phyloP scores from a whole-genome alignment of 228 moss, liverwort and hornwort genomes.

The Sphagnum fallax region DNA sequence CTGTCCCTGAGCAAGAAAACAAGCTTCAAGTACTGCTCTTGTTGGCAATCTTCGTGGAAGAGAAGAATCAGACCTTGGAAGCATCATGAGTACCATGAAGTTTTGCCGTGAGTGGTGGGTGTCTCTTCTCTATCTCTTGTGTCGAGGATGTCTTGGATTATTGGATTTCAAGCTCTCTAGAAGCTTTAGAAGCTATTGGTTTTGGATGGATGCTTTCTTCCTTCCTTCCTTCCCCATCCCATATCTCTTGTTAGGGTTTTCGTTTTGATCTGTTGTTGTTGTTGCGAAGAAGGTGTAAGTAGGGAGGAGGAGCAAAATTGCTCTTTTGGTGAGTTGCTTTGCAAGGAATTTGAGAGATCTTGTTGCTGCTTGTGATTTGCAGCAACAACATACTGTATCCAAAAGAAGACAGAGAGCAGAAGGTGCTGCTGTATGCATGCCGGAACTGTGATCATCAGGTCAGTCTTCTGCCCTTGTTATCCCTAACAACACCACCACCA shows the following conservation, averaged over 20 bases:
- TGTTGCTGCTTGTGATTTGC: slow-evolving; percentile 2
- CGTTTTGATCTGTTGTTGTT: not conserved
- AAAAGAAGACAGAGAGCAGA: slow-evolving; percentile 88
- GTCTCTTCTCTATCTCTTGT: not conserved
- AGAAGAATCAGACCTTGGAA: too few species aligned
- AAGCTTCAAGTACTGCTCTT: too few species aligned
- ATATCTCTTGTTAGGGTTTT: not conserved
- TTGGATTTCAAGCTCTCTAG: too few species aligned
- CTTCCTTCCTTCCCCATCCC: not conserved
- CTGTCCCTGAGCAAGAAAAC: too few species aligned
- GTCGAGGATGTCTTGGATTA: not conserved
- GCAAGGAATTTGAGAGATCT: too few species aligned
- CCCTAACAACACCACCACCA: too few species aligned
- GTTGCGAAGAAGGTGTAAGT: not conserved
- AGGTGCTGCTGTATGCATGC: slow-evolving; percentile 86
- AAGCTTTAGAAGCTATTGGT: too few species aligned
- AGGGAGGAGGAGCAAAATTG: not conserved
- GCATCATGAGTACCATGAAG: slow-evolving; percentile 92
- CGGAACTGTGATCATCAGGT: slow-evolving; percentile 99
- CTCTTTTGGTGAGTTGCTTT: too few species aligned
- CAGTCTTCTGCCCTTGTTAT: not conserved
- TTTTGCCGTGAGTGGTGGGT: slow-evolving; percentile 92
- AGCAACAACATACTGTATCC: slow-evolving; percentile 99
- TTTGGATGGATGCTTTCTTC: not conserved
- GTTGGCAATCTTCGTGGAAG: too few species aligned